Base-by-base conservation (phyloP, 1,139 yeast species). In the Blastobotrys arbuscula region DNA sequence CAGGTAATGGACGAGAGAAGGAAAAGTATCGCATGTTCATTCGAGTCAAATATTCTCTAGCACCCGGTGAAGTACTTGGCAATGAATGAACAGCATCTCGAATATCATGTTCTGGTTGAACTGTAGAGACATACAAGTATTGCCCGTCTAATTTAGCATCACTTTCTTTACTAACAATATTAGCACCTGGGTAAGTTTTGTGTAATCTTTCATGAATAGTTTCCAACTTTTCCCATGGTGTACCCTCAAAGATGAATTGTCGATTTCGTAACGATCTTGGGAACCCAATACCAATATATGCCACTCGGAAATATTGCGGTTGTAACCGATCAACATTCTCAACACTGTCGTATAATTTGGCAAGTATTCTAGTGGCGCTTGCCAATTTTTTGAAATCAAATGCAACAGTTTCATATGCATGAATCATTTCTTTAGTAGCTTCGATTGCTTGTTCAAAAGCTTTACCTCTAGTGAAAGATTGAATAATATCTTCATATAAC, bases 141-240 rank as follows among this genome's bases (percentile, higher is more conserved):
- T 86, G 82, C 43, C 96, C 96, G 41, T 82, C 76, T 39, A 81
- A 82, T 24, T 69, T 72, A 2, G 84, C 84, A 55, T 82, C 84
- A n/a, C 72, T 72, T 61, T 84, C 90, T 54, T 78, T 80, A 43
- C 80, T 71, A 28, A 87, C 73, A 52, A 87, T 80, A 51, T 83
- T 77, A 1, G 96, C 88, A 46, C 96, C 96, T 23, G 94, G 95
- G 64, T 86, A 86, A 43, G 85, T 69, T 61, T 81, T 78, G 59
- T 82, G 75, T 55, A 88, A 70, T 58, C 95, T 74, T 59, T 83
- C 88, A 59, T 85, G 90, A 63, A 88, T 84, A 1, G 94, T 82
- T 5, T 89, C 82, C 50, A 88, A 82, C 64, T 86, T 94, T 63
- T 88, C 96, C 68, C 86, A 88, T 24, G 95, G 90, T 47, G 81